These are phyloP conservation scores for Phyllosticta ampelicida DNA, from an alignment of 2,329 filamentous ascomycete species.

Conservation along the genomic window DNA sequence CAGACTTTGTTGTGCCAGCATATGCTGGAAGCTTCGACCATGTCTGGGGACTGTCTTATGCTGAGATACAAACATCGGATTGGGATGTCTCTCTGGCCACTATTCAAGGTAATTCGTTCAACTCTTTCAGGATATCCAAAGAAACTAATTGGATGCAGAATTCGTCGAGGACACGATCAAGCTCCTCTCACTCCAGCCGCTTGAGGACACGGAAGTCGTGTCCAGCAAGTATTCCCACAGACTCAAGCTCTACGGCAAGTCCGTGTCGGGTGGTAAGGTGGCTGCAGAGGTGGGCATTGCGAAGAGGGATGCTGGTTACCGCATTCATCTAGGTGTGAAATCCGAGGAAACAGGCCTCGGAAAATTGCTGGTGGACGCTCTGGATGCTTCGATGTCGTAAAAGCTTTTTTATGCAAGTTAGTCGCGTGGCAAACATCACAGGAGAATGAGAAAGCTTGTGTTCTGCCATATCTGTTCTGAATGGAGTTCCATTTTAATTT, in stretches of 20 bases:
- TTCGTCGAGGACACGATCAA: constrained; percentile 85
- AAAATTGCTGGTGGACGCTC: too few relatives aligned
- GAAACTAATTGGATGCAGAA: constrained; percentile 41
- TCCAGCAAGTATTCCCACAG: constrained; percentile 84
- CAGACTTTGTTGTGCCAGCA: constrained; percentile 86
- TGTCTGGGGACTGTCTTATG: constrained; percentile 86
- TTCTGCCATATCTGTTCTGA: too few relatives aligned
- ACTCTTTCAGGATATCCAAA: not conserved
- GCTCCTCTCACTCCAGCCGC: constrained; percentile 77
- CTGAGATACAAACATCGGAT: constrained; percentile 83
- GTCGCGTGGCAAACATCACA: too few relatives aligned
- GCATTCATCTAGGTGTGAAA: too few relatives aligned
- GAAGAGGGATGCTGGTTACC: too few relatives aligned
- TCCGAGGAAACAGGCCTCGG: not conserved
- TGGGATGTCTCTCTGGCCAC: constrained; percentile 83
- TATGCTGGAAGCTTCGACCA: constrained; percentile 94
- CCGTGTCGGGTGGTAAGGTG: constrained; percentile 78
- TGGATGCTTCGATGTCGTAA: too few relatives aligned
- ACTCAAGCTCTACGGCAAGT: constrained; percentile 93
- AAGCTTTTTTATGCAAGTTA: too few relatives aligned
- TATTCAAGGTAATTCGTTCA: constrained; percentile 62
- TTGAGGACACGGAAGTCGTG: constrained; percentile 88
- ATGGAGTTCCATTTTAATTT: too few relatives aligned
- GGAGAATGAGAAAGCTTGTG: too few relatives aligned
- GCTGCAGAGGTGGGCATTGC: constrained; percentile 74